Base-by-base conservation (phyloP, 73 alveolate genomes). In the Loxodes magnus region DNA sequence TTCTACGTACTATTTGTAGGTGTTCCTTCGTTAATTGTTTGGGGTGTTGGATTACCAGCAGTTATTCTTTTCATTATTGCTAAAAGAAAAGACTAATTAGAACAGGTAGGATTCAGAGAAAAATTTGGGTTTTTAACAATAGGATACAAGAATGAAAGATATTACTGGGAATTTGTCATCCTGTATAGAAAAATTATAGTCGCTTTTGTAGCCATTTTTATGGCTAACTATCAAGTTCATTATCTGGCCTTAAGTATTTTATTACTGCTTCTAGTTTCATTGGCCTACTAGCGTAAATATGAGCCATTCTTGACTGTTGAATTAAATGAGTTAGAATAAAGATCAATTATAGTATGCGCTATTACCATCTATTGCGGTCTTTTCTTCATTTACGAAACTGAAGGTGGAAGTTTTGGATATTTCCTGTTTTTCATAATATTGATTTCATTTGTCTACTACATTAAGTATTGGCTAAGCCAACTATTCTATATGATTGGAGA, bases 81-180 rank as follows among this genome's bases (percentile, higher is more conserved):
- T 1, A 39, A 39, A 39, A n/a, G 53, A 9, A 39, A 30, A 39
- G 21, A 19, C 9, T 15, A 39, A 17, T 39, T 39, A 10, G 9
- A 39, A 15, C 14, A 39, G 33, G 22, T 15, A 17, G 21, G 21
- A 4, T 73, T 56, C 5, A 74, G 72, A 29, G 66, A 63, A 35
- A 54, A 57, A 25, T 74, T 74, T 59, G 88, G 88, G 0, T 74
- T 74, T 38, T 49, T 74, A 20, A 56, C 44, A 37, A 67, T 66
- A 39, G 88, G 88, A 43, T 74, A 51, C 35, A 64, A 74, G 43
- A 28, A 68, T 17, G 49, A 54, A 2, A 41, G 22, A 48, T 74
- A 23, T 29, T 74, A 54, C 63, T 74, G 88, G 82, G 88, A 74
- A 33, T 51, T 74, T 24, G 51, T 59, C 23, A 57, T 74, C 27